These are phyloP conservation scores for Auriscalpium microsporum DNA, from an alignment of 768 basidiomycete genomes.

Conservation along the genomic window DNA sequence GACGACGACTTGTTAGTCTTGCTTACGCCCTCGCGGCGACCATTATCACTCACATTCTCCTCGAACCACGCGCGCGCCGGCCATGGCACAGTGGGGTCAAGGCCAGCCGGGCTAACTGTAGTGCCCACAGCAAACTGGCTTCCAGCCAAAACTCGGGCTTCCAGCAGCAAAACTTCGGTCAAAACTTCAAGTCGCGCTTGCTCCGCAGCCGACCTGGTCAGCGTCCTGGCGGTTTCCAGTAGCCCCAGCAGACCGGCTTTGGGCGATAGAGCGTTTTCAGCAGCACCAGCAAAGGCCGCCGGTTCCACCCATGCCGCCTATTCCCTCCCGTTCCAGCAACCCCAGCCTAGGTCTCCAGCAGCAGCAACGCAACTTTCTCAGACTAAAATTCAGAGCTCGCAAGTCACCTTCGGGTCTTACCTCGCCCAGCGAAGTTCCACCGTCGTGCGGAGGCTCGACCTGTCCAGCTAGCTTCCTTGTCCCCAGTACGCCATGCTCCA, in stretches of 20 bases:
- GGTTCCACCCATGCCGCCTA: conserved; percentile 15
- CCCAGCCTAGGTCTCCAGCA: conserved; percentile 37
- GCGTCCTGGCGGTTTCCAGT: conserved; percentile 36
- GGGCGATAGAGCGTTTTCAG: too few species aligned
- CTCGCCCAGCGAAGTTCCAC: conserved; percentile 19
- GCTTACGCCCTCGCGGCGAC: too few species aligned
- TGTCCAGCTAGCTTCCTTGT: conserved; percentile 86
- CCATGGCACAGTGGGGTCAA: conserved; percentile 74
- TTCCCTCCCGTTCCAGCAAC: conserved; percentile 29
- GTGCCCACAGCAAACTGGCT: conserved; percentile 70
- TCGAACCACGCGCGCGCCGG: conserved; percentile 6
- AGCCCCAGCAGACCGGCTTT: conserved; percentile 55
- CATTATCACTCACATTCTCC: too few species aligned
- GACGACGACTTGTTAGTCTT: too few species aligned
- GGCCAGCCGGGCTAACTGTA: conserved; percentile 61
- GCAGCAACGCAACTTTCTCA: conserved; percentile 43
- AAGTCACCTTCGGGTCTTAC: conserved; percentile 54
- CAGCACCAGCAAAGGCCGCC: conserved; percentile 29
- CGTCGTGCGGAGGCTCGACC: conserved; percentile 68
- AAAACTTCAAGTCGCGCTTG: too few species aligned
- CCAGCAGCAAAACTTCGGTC: conserved; percentile 35
- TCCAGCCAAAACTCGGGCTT: conserved; percentile 38
- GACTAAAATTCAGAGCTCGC: conserved; percentile 58
- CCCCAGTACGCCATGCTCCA: conserved; percentile 54
- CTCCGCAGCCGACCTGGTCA: conserved; percentile 51